Evolutionary conservation across 2,329 filamentous ascomycete genomes (phyloP), one percentile per base, ranked within the genome.

Genomic region (Fusarium setosum): DNA sequence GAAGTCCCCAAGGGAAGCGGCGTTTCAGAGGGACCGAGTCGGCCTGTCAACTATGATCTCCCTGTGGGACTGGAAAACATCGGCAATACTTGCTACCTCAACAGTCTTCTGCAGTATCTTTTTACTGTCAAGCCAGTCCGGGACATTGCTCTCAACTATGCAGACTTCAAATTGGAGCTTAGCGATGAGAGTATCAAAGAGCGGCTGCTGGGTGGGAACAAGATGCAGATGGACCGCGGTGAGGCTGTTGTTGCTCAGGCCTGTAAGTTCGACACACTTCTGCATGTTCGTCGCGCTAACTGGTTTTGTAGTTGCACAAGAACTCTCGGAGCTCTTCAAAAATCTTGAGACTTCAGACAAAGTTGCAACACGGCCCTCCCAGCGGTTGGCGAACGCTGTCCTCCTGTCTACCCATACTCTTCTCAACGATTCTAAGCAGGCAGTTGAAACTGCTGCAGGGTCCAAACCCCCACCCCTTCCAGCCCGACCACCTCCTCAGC

Each of bases 41-140:
- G 52, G 35, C 55, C 71, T 4, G 72, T 74, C 13, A 72, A 81
- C 55, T 71, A 79, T 44, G 82, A 86, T 26, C 89, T 92, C 76
- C 96, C 96, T 0, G 92, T 97, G 20, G 96, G 96, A 0, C 84
- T 98, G 6, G 87, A 90, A 65, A 99, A 98, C 70, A 97, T 98
- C 57, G 94, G 96, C 59, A 99, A 99, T 73, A 99, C 96, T 0
- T 99, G 96, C 76, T 99, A 99, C 73, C 84, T 99, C 54, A 99
- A 99, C 81, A 98, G 95, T 78, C 86, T 99, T 47, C 83, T 99
- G 10, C 96, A 99, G 72, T 98, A 97, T 74, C 91, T 97, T 68
- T 97, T 97, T 75, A 96, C 94, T 0, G 88, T 98, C 55, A 90
- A 89, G 62, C 89, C 92, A 3, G 83, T 98, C 26, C 88, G 95